Evolutionary conservation across 1,284 basidiomycete genomes (phyloP), one percentile per base, ranked within the genome.

Genomic region (Fistulinella cinereoalba): DNA sequence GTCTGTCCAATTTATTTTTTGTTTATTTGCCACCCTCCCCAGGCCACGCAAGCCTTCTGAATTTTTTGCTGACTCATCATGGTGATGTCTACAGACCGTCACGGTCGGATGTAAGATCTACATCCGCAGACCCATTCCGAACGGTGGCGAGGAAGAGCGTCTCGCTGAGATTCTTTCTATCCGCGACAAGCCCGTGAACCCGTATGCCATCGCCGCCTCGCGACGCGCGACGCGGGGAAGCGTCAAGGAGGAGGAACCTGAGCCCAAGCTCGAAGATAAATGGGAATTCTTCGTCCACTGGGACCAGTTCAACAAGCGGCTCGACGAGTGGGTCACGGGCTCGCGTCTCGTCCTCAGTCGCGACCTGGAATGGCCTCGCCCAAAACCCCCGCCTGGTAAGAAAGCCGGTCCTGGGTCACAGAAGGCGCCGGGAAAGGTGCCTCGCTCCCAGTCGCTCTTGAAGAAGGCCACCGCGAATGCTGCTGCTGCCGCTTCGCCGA

Each of bases 281-380:
- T 79, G 83, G 62, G 94, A 98, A 68, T 97, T 87, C 75, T 98
- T 97, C 64, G 91, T 97, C 29, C 95, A 98, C 64, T 98, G 95
- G 84, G 91, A 96, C 61, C 84, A 92, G 58, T 97, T 97, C 77
- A 98, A 97, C 76, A 97, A 97, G 71, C 93, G 97, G 60, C 77
- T 99, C 42, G 97, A 99, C 68, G 97, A 97, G 55, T 99, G 97
- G 97, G 88, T 99, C n/a, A 75, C 85, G 22, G 92, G 90, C 15
- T 86, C 88, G 3, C 81, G 94, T 27, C 79, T 99, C 49, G 79
- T 97, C 39, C 76, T 95, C 24, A 79, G 76, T 49, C 79, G 88
- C 54, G 94, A 97, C 62, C 80, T 99, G 56, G 92, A 97, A 66
- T 97, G 92, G 94, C 97, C 97, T 2, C 92, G 92, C 61, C 95